Conservation (phyloP, 345 rosid species). For the Aquilaria malaccensis region DNA sequence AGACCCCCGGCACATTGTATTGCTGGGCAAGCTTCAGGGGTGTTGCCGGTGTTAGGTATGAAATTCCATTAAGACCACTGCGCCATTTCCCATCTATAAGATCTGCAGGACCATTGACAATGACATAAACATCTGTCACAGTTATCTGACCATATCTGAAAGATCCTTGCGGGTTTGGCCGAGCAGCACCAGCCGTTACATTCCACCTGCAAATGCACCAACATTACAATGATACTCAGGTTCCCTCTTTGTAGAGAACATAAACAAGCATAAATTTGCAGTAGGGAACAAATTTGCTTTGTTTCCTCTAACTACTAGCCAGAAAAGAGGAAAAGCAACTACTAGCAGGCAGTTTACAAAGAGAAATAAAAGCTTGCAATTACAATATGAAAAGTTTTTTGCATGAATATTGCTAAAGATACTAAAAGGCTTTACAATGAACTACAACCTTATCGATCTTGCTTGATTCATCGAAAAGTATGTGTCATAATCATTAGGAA, state of each 20-base stretch:
- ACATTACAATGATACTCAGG: constrained; percentile 10
- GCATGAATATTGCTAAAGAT: not conserved
- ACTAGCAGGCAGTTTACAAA: no score
- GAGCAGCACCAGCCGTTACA: constrained; percentile 84
- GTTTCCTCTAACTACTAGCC: no score
- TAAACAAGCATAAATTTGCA: not conserved
- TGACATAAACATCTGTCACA: constrained; percentile 79
- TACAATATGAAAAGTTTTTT: not conserved
- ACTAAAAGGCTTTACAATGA: constrained; percentile 2
- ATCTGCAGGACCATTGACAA: constrained; percentile 65
- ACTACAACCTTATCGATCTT: constrained; percentile 87
- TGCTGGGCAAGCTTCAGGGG: constrained; percentile 83
- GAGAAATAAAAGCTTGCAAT: not conserved
- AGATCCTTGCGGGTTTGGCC: constrained; percentile 96
- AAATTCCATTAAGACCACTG: constrained; percentile 69
- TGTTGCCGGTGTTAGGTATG: constrained; percentile 78
- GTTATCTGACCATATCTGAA: constrained; percentile 80
- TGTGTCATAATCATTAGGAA: constrained; percentile 57
- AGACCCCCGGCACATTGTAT: constrained; percentile 69
- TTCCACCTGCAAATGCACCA: constrained; percentile 55
- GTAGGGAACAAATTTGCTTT: constrained; percentile 1
- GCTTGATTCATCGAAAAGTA: constrained; percentile 97
- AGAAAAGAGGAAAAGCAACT: no score
- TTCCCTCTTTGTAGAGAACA: not conserved
- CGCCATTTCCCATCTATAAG: constrained; percentile 58